Conservation (phyloP, 371 early-diverging fungal species). For the Mucor velutinosus region DNA sequence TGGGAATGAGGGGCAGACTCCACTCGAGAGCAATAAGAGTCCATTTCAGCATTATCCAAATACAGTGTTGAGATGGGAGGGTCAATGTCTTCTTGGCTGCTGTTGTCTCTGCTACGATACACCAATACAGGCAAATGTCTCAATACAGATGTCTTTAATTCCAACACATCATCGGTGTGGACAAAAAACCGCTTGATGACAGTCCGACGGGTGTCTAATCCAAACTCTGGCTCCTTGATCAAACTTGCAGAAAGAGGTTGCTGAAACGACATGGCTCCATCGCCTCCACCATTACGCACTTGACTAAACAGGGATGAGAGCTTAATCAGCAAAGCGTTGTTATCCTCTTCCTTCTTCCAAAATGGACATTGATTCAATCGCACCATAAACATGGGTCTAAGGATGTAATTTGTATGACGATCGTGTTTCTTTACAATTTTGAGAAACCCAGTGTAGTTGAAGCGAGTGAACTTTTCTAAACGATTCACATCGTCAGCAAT, state of each 20-base stretch:
- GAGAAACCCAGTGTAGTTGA: slow-evolving; percentile 96
- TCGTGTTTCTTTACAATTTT: slow-evolving; percentile 98
- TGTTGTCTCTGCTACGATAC: slow-evolving; percentile 70
- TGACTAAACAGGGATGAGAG: slow-evolving; percentile 88
- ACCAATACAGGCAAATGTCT: slow-evolving; percentile 96
- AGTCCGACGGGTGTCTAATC: slow-evolving; percentile 16
- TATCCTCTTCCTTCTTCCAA: slow-evolving; percentile 90
- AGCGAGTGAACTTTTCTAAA: slow-evolving; percentile 88
- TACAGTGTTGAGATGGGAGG: slow-evolving; percentile 96
- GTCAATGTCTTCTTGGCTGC: slow-evolving; percentile 65
- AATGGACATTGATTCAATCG: slow-evolving; percentile 87
- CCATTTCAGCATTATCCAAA: slow-evolving; percentile 90
- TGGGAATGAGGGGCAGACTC: slow-evolving; percentile 92
- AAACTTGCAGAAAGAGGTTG: slow-evolving; percentile 8
- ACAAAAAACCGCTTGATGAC: slow-evolving; percentile 91
- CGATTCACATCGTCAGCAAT: slow-evolving; percentile 90
- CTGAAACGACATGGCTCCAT: slow-evolving; percentile 41
- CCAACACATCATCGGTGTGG: slow-evolving; percentile 96
- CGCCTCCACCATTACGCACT: slow-evolving; percentile 79
- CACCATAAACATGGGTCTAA: slow-evolving; percentile 88
- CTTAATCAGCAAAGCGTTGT: slow-evolving; percentile 86
- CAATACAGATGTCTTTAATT: slow-evolving; percentile 92
- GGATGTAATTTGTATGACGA: slow-evolving; percentile 84
- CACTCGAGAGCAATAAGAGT: slow-evolving; percentile 90
- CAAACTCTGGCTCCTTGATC: neutral